Conservation (phyloP, 2,329 filamentous ascomycete genomes). For the Cordyceps pruinosa region DNA sequence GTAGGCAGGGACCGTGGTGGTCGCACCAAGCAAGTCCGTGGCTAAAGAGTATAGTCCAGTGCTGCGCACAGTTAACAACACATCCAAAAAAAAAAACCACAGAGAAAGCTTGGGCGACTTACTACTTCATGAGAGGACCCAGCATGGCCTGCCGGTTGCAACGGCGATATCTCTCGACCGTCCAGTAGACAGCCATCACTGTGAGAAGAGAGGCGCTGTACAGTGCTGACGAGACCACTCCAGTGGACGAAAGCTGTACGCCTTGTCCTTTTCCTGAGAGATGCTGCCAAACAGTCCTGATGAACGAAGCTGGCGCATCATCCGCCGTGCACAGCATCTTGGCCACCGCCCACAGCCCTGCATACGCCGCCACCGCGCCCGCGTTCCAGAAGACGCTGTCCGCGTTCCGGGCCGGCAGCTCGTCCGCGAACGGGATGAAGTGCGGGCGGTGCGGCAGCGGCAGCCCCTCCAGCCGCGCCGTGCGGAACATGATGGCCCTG, state of each 20-base stretch:
- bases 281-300: background rate
- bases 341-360: background rate
- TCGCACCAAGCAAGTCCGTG: background rate
- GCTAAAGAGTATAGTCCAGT: background rate
- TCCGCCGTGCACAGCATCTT: background rate
- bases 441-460: background rate
- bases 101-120: too few species aligned
- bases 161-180: background rate
- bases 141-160: slow-evolving; percentile 2
- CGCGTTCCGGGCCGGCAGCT: background rate
- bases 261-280: background rate
- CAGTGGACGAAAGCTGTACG: too few species aligned
- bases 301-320: background rate
- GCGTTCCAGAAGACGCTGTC: background rate
- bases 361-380: background rate
- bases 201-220: background rate
- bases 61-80: background rate
- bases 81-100: too few species aligned
- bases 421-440: background rate
- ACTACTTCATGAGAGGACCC: background rate
- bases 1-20: background rate
- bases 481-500: background rate
- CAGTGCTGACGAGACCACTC: background rate
- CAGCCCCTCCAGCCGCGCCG: background rate
- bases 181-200: background rate